phyloP scores from a whole-genome alignment of 1,139 yeast species.

The Nakaseomyces glabratus region DNA sequence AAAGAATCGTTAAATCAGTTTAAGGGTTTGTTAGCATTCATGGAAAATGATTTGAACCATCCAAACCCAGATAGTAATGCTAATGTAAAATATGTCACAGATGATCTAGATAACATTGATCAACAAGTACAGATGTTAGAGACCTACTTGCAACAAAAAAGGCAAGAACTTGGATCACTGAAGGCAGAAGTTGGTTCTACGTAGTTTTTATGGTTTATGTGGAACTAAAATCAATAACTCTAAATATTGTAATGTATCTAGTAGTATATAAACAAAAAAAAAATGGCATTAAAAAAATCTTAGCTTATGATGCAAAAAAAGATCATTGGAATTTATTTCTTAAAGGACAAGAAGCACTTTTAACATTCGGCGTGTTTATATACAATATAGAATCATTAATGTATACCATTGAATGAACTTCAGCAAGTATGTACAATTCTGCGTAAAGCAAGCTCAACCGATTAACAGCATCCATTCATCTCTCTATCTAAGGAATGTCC shows the following conservation, averaged over 20 bases:
- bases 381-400: not conserved
- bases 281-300: no score
- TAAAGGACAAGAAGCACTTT: no score
- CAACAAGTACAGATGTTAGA: slow-evolving; percentile 47
- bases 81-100: slow-evolving; percentile 35
- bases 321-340: no score
- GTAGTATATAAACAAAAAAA: no score
- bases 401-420: not conserved
- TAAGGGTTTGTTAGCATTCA: slow-evolving; percentile 30
- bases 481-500: no score
- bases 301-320: no score
- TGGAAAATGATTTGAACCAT: slow-evolving; percentile 26
- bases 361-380: no score
- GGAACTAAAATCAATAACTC: no score
- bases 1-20: slow-evolving; percentile 1
- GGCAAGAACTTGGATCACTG: slow-evolving; percentile 39
- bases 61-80: slow-evolving; percentile 10
- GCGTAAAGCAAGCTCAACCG: no score
- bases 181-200: slow-evolving; percentile 33
- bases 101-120: slow-evolving; percentile 40
- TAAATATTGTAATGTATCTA: no score
- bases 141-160: slow-evolving; percentile 42
- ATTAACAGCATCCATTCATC: no score
- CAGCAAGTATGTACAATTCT: no score
- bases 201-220: slow-evolving; percentile 6